Conservation (phyloP, 352 stramenopile species). For the Pythium apleroticum region DNA sequence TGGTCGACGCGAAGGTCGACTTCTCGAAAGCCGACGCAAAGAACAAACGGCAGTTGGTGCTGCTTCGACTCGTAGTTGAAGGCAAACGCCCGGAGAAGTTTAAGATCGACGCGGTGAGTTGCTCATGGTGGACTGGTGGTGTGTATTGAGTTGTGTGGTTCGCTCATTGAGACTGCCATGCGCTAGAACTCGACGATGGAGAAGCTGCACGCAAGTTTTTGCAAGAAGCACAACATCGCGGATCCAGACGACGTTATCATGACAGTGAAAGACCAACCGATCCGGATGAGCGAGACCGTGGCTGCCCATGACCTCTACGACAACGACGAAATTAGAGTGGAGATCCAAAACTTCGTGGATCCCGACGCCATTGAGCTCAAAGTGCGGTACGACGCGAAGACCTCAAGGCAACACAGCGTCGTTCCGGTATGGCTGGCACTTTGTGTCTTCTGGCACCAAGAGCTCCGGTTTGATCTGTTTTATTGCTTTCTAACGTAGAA, state of each 20-base stretch:
- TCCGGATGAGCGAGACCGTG: constrained; percentile 45
- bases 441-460: neutral
- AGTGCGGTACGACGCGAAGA: constrained; percentile 46
- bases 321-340: constrained; percentile 63
- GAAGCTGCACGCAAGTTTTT: constrained; percentile 67
- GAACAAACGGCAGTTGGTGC: constrained; percentile 56
- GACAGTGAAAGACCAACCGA: constrained; percentile 39
- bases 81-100: constrained; percentile 58
- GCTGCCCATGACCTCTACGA: constrained; percentile 54
- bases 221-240: constrained; percentile 52
- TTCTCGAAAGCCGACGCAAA: constrained; percentile 50
- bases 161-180: neutral
- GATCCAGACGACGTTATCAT: constrained; percentile 53
- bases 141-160: constrained; percentile 11
- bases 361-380: constrained; percentile 38
- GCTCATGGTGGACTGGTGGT: no score
- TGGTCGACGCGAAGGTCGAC: constrained; percentile 77
- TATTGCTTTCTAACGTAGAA: constrained; percentile 28
- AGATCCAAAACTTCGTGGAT: constrained; percentile 40
- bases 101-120: constrained; percentile 63
- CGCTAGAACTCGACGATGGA: constrained; percentile 46
- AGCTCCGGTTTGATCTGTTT: neutral
- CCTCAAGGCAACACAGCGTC: constrained; percentile 35
- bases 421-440: constrained; percentile 33
- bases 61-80: constrained; percentile 52